A percentile compares a stretch with the other conserved stretches of the same genome.
Conservation (phyloP, 805 yeast genomes). For the Blastobotrys attinorum region DNA sequence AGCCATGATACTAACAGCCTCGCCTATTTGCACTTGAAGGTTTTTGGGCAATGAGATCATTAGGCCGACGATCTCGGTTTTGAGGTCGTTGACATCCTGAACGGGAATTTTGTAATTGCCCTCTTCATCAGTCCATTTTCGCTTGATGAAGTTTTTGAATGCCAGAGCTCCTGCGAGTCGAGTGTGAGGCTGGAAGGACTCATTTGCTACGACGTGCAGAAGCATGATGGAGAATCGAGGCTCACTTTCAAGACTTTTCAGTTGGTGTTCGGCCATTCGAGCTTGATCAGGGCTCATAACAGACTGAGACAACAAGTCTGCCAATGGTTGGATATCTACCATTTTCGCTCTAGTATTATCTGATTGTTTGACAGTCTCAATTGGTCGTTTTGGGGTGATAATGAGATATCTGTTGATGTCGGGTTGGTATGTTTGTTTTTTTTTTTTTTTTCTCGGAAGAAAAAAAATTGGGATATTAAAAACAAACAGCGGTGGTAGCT, state of each 20-base stretch:
- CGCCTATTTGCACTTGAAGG: constrained; percentile 90
- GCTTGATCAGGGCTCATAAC: background rate
- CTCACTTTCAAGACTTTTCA: constrained; percentile 53
- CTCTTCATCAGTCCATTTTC: constrained; percentile 86
- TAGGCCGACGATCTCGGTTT: constrained; percentile 68
- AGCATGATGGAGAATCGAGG: constrained; percentile 73
- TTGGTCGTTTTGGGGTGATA: too few relatives aligned
- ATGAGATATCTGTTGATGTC: too few relatives aligned
- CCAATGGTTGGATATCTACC: constrained; percentile 1
- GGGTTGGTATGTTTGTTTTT: too few relatives aligned
- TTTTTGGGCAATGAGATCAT: constrained; percentile 72
- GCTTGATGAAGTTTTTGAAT: constrained; percentile 76
- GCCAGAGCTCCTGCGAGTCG: constrained; percentile 85
- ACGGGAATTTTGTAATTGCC: constrained; percentile 62
- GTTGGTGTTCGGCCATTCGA: constrained; percentile 42
- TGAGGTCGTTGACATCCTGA: constrained; percentile 60
- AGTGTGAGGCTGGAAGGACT: constrained; percentile 43
- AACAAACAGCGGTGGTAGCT: too few relatives aligned
- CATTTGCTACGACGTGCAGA: constrained; percentile 67
- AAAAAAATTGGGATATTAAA: too few relatives aligned
- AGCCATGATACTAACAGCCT: constrained; percentile 85
- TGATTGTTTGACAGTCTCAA: too few relatives aligned
- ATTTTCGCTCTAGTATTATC: too few relatives aligned
- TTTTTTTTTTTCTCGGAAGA: too few relatives aligned
- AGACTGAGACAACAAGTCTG: background rate